Evolutionary conservation across 108 stramenopile genomes (phyloP), one percentile per base, ranked within the genome.

Genomic region (Fragilariopsis cylindrus): DNA sequence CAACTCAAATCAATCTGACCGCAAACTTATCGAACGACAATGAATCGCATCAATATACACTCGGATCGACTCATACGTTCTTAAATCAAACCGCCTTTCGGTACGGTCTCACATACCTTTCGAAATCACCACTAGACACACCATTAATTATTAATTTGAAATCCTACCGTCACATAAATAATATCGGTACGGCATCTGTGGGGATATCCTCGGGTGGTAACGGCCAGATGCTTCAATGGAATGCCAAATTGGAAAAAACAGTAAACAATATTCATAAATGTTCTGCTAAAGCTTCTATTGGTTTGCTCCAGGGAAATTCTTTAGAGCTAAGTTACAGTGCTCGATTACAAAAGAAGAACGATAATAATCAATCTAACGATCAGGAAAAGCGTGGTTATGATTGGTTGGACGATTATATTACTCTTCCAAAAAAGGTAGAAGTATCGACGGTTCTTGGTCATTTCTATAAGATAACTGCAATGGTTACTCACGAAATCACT

Each of bases 291-390:
- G 70, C 73, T 2, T 57, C 52, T 15, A 18, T 75, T 5, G 79
- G 79, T 18, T 65, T 70, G 46, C 66, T 80, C 69, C 79, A 75
- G 64, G 79, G 79, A 21, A 80, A 75, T 58, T 71, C 73, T 11
- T n/a, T 80, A 39, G 70, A 71, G 16, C 1, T 80, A 9, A 42
- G 68, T 40, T 80, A 80, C 70, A 70, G 68, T 42, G 48, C 60
- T 21, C 42, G 52, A 18, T 30, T 42, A 45, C 62, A 46, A 13
- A 71, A 80, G 15, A 47, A 30, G 53, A 42, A 30, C 13, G 45
- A 45, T 15, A 0, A 30, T n/a, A 63, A 13, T 5, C 16, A 15
- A 63, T 9, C 11, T 40, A 30, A 60, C 58, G 58, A 30, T 9
- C 58, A 44, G 62, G 15, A 60, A 40, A 21, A 65, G 73, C 64